These are phyloP conservation scores for Penicillium desertorum DNA, from an alignment of 495 filamentous ascomycete genomes.

Conservation along the genomic window DNA sequence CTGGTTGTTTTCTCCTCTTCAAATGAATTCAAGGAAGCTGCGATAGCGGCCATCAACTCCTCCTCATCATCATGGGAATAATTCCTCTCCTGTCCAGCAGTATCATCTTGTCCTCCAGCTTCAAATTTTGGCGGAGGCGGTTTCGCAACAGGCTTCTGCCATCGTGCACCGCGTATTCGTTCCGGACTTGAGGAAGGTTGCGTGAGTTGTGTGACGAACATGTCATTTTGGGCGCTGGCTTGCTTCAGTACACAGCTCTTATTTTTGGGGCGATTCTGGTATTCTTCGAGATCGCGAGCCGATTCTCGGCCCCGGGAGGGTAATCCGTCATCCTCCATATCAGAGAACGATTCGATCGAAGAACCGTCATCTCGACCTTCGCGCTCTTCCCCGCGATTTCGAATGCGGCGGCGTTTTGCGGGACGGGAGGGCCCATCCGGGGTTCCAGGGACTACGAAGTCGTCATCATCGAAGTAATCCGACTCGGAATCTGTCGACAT, in stretches of 20 bases:
- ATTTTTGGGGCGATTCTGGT: constrained; percentile 36
- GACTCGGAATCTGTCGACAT: constrained; percentile 29
- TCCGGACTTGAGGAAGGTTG: constrained; percentile 52
- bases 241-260: constrained; percentile 49
- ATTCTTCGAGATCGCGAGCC: constrained; percentile 22
- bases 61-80: constrained; percentile 36
- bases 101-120: not conserved
- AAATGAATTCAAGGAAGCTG: constrained; percentile 43
- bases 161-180: constrained; percentile 52
- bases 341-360: constrained; percentile 26
- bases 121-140: constrained; percentile 14
- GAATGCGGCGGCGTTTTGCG: constrained; percentile 40
- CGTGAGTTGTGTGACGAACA: constrained; percentile 55
- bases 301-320: constrained; percentile 18
- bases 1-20: constrained; percentile 36
- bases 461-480: constrained; percentile 33
- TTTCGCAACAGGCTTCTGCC: constrained; percentile 46
- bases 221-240: constrained; percentile 44
- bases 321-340: constrained; percentile 26
- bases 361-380: constrained; percentile 18
- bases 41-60: constrained; percentile 39
- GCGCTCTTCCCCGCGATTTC: constrained; percentile 8
- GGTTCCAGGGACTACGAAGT: constrained; percentile 33
- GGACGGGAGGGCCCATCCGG: constrained; percentile 28
- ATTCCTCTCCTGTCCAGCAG: constrained; percentile 7